Base-by-base conservation (phyloP, 2,329 filamentous ascomycete genomes). In the Botrytis aclada region DNA sequence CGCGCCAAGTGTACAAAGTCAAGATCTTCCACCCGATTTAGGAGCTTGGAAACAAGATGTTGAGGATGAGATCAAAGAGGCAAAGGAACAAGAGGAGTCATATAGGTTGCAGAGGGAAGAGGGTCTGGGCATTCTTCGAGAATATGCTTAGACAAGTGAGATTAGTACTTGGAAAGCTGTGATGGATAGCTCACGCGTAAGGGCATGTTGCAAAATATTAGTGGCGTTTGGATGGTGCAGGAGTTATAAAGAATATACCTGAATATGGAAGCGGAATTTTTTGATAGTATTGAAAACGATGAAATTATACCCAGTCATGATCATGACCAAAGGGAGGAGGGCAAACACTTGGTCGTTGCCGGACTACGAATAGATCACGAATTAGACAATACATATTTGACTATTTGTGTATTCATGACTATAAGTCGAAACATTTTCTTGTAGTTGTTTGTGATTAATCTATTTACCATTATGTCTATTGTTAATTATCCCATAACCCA, bases 1-100 rank as follows among this genome's bases (percentile, higher is more conserved):
- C 54, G 93, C 94, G 12, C 96, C 96, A 0, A 97, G 94, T 78
- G 93, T 97, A 41, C 94, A 97, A 81, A 92, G 94, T 83, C 89
- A 89, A 77, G 87, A 89, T 62, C 92, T 98, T 70, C 94, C 93
- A 16, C 92, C 93, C 0, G 93, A 95, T 79, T 86, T 96, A 10
- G 86, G 87, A 29, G 89, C 86, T 60, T 86, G 93, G 18, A 85
- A 92, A 76, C 88, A 92, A 73, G 88, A 93, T 71, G 88, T 93
- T 1, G 92, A 95, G 79, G 86, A 88, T 71, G 84, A 87, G 75
- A 81, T 93, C 66, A 89, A 88, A 77, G 91, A 93, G 78, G 88
- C 91, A 80, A 84, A 84, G 25, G 87, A 90, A 72, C 85, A 83
- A 75, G 85, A 90, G 74, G 87, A 89, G 34, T 81, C 83, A 43